These are phyloP conservation scores for Claviceps fusiformis DNA, from an alignment of 2,329 filamentous ascomycete species.

Conservation along the genomic window DNA sequence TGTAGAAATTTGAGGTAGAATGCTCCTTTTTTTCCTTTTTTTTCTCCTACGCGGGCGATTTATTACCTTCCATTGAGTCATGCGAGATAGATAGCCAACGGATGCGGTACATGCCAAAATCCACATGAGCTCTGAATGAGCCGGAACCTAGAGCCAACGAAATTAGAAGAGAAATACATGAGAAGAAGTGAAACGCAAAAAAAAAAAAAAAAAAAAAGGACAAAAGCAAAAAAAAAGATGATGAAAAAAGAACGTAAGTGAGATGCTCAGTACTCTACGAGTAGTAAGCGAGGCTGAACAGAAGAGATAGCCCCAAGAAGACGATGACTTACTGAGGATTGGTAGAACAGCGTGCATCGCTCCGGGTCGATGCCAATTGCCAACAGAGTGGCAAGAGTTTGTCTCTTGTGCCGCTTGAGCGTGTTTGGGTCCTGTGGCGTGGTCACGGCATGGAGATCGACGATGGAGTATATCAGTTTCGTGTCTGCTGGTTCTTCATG, in stretches of 20 bases:
- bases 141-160: constrained; percentile 40
- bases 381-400: constrained; percentile 67
- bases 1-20: too few relatives aligned
- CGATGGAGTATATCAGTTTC: constrained; percentile 70
- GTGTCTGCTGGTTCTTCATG: constrained; percentile 38
- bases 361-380: constrained; percentile 73
- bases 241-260: neutral
- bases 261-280: neutral
- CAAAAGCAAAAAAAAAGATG: too few relatives aligned
- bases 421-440: constrained; percentile 49
- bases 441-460: constrained; percentile 90
- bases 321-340: constrained; percentile 52
- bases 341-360: constrained; percentile 69
- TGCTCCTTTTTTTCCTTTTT: neutral
- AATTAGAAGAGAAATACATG: too few relatives aligned
- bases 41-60: neutral
- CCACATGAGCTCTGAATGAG: constrained; percentile 92
- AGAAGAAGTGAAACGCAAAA: neutral
- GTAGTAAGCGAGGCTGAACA: neutral
- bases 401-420: constrained; percentile 51
- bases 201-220: neutral
- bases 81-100: constrained; percentile 87
- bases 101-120: constrained; percentile 84
- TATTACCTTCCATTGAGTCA: constrained; percentile 95
- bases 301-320: neutral